Conservation (phyloP, 306 rosid genomes). For the Crataegus laevigata region DNA sequence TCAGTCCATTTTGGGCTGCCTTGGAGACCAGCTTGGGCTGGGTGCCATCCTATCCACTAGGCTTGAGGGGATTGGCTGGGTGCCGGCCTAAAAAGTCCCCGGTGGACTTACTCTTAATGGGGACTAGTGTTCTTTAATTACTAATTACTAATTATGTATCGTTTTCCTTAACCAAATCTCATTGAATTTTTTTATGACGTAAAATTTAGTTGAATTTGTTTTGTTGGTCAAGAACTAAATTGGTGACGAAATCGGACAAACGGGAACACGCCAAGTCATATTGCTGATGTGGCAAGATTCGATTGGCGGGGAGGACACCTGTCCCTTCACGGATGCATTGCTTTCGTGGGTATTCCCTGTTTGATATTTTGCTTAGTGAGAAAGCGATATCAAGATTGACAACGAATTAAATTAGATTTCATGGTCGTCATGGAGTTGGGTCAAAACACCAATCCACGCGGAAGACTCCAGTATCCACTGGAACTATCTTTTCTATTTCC, state of each 20-base stretch:
- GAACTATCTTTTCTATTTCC: not conserved
- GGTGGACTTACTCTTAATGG: too few relatives aligned
- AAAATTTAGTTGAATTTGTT: not conserved
- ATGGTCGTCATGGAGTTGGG: too few relatives aligned
- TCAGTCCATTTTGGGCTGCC: too few relatives aligned
- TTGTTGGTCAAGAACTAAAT: not conserved
- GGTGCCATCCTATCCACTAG: too few relatives aligned
- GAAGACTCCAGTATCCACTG: not conserved
- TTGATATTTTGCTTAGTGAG: not conserved
- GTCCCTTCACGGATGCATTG: not conserved
- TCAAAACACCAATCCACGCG: not conserved
- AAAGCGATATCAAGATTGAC: not conserved
- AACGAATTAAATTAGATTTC: too few relatives aligned
- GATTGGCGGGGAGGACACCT: slow-evolving; percentile 15
- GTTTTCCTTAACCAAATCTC: not conserved
- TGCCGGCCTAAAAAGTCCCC: too few relatives aligned
- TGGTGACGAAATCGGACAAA: not conserved
- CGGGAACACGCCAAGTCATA: not conserved
- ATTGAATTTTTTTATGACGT: not conserved
- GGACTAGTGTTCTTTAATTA: too few relatives aligned
- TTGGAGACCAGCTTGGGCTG: too few relatives aligned
- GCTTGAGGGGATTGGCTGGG: too few relatives aligned
- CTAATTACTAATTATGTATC: too few relatives aligned
- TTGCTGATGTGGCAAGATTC: slow-evolving; percentile 17
- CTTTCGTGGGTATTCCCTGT: not conserved